phyloP scores from a whole-genome alignment of 306 rosid species.

The Dalbergia cultrata region DNA sequence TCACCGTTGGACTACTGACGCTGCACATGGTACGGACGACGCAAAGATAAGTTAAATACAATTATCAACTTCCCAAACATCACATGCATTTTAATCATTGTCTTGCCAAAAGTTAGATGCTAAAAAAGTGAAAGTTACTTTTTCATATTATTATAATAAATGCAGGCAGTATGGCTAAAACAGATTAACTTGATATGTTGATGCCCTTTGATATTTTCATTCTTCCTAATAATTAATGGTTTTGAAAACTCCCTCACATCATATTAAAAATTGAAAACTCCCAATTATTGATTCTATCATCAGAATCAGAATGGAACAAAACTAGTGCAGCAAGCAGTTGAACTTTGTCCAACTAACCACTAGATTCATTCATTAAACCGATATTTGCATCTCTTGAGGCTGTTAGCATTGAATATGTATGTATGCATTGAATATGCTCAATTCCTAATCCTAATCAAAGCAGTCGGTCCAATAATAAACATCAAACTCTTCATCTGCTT shows the following conservation, averaged over 20 bases:
- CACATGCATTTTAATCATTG: no score
- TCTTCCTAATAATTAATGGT: background rate
- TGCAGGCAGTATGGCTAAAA: background rate
- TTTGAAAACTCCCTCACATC: no score
- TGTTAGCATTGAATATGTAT: conserved; percentile 22
- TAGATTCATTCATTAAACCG: background rate
- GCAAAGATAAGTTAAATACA: no score
- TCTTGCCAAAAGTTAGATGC: no score
- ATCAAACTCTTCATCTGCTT: background rate
- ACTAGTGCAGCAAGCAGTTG: background rate
- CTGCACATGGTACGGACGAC: background rate
- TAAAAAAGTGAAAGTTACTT: no score
- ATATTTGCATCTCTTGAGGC: conserved; percentile 6
- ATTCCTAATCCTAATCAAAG: background rate
- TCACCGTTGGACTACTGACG: conserved; percentile 47
- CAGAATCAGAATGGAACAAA: conserved; percentile 12
- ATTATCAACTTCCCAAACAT: no score
- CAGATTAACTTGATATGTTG: background rate
- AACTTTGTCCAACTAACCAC: background rate
- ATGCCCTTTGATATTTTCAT: background rate
- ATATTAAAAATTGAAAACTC: no score
- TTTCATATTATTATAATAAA: background rate
- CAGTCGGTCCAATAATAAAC: no score
- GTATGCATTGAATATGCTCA: conserved; percentile 43
- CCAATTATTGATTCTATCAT: background rate